Conservation (phyloP, 768 basidiomycete species). For the Lactarius evosmus region DNA sequence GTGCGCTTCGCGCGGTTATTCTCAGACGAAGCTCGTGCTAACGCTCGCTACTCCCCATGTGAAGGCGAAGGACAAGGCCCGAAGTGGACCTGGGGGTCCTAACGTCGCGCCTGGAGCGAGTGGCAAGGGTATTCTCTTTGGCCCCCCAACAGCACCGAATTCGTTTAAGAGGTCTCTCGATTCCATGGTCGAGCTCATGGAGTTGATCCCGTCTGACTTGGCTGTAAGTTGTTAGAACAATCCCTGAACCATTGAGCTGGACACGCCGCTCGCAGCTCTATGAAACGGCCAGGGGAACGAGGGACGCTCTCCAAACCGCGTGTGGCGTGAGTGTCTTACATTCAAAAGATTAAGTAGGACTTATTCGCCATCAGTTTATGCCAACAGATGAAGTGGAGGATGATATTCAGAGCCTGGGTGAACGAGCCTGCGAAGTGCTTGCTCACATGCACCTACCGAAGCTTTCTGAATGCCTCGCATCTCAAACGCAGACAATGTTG, state of each 20-base stretch:
- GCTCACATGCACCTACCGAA: constrained; percentile 5
- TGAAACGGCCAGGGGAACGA: neutral
- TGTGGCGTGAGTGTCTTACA: constrained; percentile 8
- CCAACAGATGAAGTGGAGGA: constrained; percentile 5
- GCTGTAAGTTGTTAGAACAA: neutral
- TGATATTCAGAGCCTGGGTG: constrained; percentile 9
- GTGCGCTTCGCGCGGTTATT: neutral
- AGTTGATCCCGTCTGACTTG: neutral
- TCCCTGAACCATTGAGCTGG: neutral
- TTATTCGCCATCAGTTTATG: neutral
- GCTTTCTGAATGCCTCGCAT: neutral
- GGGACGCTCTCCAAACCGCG: constrained; percentile 1
- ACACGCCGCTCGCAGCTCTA: neutral
- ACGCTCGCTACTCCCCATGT: neutral
- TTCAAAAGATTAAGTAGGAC: neutral
- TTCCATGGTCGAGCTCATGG: constrained; percentile 10
- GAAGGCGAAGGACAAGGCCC: constrained; percentile 7
- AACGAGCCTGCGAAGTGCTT: constrained; percentile 7
- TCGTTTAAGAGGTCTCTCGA: constrained; percentile 10
- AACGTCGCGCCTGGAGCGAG: neutral
- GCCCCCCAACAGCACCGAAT: constrained; percentile 14
- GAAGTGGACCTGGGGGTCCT: neutral
- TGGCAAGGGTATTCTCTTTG: neutral
- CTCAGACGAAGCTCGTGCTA: neutral
- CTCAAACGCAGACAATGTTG: constrained; percentile 2